These are phyloP conservation scores for Iodosphaeria phyllophila DNA, from an alignment of 2,329 filamentous ascomycete species.

Conservation along the genomic window DNA sequence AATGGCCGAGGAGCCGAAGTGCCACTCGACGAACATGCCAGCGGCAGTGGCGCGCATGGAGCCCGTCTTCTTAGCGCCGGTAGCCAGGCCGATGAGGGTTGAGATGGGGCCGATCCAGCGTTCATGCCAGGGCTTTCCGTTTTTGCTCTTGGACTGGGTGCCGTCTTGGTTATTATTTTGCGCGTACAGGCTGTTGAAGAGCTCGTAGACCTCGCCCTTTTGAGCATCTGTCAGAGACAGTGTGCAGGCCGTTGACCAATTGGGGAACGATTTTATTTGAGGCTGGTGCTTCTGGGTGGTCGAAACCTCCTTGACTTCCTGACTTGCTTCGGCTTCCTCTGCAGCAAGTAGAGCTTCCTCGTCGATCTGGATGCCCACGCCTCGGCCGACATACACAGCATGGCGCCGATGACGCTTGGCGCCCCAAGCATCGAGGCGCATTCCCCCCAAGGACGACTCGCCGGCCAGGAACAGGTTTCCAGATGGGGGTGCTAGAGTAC, in stretches of 20 bases:
- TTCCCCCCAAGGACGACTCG: conserved; percentile 1
- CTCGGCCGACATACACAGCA: conserved; percentile 3
- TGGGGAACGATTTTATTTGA: background rate
- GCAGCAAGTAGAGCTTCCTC: conserved; percentile 1
- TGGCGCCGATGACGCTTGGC: conserved; percentile 2
- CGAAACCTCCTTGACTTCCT: background rate
- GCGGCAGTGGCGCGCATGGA: conserved; percentile 2
- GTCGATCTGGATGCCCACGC: conserved; percentile 3
- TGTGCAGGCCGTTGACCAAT: conserved; percentile 1
- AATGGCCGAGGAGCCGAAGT: conserved; percentile 2
- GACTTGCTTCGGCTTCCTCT: no score
- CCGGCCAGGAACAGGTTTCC: conserved; percentile 1
- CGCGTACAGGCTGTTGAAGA: conserved; percentile 2
- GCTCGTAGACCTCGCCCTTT: conserved; percentile 2
- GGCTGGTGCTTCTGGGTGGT: background rate
- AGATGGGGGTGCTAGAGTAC: conserved; percentile 1
- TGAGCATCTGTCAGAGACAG: conserved; percentile 1
- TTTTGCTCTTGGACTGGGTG: background rate
- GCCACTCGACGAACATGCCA: conserved; percentile 3
- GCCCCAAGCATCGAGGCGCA: conserved; percentile 2
- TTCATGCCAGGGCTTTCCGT: conserved; percentile 1
- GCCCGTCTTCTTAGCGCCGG: conserved; percentile 2
- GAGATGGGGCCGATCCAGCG: conserved; percentile 1
- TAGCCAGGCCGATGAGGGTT: conserved; percentile 2
- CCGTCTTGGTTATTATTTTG: background rate